phyloP scores from a whole-genome alignment of 352 stramenopile genomes.

The Globisporangium acanthophoron region DNA sequence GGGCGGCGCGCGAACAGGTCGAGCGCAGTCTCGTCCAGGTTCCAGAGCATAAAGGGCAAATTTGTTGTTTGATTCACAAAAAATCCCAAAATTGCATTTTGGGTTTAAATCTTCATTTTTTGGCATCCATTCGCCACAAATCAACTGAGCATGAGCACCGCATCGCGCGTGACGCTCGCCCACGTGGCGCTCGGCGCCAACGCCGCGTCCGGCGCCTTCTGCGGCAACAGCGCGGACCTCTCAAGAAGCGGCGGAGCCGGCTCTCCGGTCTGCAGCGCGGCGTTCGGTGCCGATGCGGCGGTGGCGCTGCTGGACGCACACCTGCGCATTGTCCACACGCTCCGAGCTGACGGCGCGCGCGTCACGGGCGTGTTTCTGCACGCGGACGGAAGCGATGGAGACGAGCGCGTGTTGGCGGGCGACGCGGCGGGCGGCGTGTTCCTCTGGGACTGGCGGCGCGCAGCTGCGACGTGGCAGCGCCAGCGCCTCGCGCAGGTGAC shows the following conservation, averaged over 20 bases:
- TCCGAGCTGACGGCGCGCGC: slow-evolving; percentile 27
- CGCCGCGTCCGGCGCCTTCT: slow-evolving; percentile 46
- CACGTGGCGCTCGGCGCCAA: slow-evolving; percentile 56
- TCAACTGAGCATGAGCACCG: background rate
- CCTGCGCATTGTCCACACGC: slow-evolving; percentile 23
- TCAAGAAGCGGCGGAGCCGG: background rate
- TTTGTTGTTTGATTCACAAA: background rate
- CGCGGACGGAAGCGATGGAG: background rate
- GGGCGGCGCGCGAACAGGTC: slow-evolving; percentile 63
- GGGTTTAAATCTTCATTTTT: background rate
- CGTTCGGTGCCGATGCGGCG: slow-evolving; percentile 42
- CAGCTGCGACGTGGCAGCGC: slow-evolving; percentile 9
- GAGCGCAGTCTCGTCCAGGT: slow-evolving; percentile 63
- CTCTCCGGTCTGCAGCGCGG: slow-evolving; percentile 6
- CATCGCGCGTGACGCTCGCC: slow-evolving; percentile 19
- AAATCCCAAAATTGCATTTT: background rate
- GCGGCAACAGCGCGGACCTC: slow-evolving; percentile 8
- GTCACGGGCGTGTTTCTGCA: slow-evolving; percentile 44
- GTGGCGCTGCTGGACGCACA: slow-evolving; percentile 33
- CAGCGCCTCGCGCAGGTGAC: slow-evolving; percentile 10
- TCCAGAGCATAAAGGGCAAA: slow-evolving; percentile 14
- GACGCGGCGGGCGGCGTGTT: slow-evolving; percentile 62
- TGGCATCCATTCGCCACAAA: too few species aligned
- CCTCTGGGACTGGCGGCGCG: slow-evolving; percentile 26
- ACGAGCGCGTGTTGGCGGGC: slow-evolving; percentile 39